phyloP scores from a whole-genome alignment of 73 alveolate genomes.

The Paramecium pentaurelia region DNA sequence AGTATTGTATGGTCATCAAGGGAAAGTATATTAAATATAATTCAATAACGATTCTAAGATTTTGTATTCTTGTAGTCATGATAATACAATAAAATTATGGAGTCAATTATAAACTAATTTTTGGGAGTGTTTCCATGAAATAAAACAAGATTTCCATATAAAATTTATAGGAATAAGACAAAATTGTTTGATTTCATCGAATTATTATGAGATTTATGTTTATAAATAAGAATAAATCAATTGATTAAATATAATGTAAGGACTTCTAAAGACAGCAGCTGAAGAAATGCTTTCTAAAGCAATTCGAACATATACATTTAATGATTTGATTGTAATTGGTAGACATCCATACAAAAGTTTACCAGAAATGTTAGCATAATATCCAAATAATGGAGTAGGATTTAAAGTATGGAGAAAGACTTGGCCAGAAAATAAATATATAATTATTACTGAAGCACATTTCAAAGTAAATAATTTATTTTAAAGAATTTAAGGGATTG shows the following conservation, averaged over 20 bases:
- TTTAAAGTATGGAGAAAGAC: constrained; percentile 61
- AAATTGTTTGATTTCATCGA: neutral
- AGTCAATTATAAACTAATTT: neutral
- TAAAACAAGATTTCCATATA: neutral
- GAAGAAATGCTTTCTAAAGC: constrained; percentile 53
- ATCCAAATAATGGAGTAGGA: constrained; percentile 59
- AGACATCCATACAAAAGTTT: constrained; percentile 36
- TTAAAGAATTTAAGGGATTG: constrained; percentile 6
- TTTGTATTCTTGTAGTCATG: neutral
- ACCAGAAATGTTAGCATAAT: constrained; percentile 51
- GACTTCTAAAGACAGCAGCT: constrained; percentile 47
- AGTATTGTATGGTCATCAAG: constrained; percentile 3
- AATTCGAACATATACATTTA: constrained; percentile 23
- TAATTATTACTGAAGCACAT: constrained; percentile 39
- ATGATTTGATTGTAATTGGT: constrained; percentile 23
- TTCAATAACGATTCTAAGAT: neutral
- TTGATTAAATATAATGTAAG: neutral
- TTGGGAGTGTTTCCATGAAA: neutral
- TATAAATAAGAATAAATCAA: neutral
- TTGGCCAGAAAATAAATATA: constrained; percentile 54
- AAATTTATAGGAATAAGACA: neutral
- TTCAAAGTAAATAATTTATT: neutral
- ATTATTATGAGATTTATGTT: neutral
- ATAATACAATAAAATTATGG: neutral
- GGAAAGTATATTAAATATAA: neutral